Conservation (phyloP, 306 rosid genomes). For the Alnus glutinosa region DNA sequence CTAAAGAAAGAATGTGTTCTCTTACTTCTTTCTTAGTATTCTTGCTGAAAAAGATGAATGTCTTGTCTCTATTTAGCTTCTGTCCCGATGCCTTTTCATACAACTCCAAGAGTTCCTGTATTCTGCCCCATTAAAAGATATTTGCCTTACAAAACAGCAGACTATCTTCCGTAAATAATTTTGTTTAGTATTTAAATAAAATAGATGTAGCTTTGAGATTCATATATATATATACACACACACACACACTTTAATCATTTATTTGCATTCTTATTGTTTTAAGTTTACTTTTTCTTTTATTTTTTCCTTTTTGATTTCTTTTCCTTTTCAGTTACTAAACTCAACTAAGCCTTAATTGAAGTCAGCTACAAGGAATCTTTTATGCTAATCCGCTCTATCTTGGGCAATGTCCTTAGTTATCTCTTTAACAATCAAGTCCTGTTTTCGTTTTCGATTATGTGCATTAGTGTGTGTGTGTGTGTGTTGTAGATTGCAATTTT, state of each 20-base stretch:
- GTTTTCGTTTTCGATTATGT: background rate
- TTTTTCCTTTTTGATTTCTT: background rate
- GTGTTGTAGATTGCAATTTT: background rate
- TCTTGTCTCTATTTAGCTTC: too few species aligned
- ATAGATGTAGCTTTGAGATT: too few species aligned
- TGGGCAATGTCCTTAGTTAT: background rate
- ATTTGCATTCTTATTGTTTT: background rate
- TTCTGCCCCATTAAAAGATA: too few species aligned
- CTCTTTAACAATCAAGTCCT: background rate
- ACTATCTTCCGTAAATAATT: too few species aligned
- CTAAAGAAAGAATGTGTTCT: too few species aligned
- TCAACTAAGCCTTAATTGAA: background rate
- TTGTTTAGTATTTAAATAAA: too few species aligned
- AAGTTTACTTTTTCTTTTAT: background rate
- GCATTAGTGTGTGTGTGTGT: background rate
- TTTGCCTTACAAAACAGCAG: too few species aligned
- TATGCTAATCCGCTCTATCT: background rate
- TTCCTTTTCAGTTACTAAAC: background rate
- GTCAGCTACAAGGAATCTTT: background rate
- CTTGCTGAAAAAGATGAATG: too few species aligned
- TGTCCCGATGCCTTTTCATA: too few species aligned
- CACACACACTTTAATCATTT: too few species aligned
- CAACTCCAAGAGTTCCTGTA: too few species aligned
- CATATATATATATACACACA: background rate
- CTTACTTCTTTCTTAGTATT: too few species aligned